These are phyloP conservation scores for Colletotrichum tanaceti DNA, from an alignment of 2,329 filamentous ascomycete species.

Conservation along the genomic window DNA sequence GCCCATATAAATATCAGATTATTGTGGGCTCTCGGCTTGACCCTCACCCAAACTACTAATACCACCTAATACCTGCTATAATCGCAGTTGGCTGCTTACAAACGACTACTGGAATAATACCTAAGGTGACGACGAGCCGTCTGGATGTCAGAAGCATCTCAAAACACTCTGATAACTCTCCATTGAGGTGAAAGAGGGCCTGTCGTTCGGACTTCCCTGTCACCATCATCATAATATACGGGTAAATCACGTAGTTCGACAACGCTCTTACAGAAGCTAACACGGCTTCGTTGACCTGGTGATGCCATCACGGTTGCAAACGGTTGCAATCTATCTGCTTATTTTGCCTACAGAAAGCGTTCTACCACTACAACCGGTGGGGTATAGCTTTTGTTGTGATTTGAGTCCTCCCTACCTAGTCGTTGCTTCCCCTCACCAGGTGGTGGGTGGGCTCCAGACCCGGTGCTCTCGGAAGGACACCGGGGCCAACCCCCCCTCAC, in stretches of 20 bases:
- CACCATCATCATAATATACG: too few relatives aligned
- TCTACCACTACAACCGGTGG: conserved; percentile 32
- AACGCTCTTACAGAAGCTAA: neutral
- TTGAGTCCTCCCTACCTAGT: conserved; percentile 13
- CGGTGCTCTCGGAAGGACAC: conserved; percentile 9
- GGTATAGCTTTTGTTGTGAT: conserved; percentile 37
- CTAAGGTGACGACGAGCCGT: too few relatives aligned
- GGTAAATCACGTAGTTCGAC: too few relatives aligned
- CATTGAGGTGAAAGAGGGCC: too few relatives aligned
- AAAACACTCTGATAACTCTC: too few relatives aligned
- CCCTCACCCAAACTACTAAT: neutral
- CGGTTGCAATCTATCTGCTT: conserved; percentile 34
- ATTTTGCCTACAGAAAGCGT: conserved; percentile 35
- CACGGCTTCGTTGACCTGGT: neutral
- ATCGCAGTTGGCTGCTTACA: too few relatives aligned
- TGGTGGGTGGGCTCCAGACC: conserved; percentile 9
- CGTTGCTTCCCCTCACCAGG: conserved; percentile 26
- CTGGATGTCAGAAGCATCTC: too few relatives aligned
- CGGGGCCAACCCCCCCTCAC: conserved; percentile 14
- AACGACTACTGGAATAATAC: too few relatives aligned
- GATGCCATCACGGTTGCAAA: neutral
- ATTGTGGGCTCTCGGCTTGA: neutral
- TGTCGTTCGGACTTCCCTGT: too few relatives aligned
- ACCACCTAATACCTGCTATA: too few relatives aligned
- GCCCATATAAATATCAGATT: neutral